Percentiles rank a stretch among this genome's conserved stretches.
phyloP scores from a whole-genome alignment of 805 yeast species.

The Danielozyma ontarioensis region DNA sequence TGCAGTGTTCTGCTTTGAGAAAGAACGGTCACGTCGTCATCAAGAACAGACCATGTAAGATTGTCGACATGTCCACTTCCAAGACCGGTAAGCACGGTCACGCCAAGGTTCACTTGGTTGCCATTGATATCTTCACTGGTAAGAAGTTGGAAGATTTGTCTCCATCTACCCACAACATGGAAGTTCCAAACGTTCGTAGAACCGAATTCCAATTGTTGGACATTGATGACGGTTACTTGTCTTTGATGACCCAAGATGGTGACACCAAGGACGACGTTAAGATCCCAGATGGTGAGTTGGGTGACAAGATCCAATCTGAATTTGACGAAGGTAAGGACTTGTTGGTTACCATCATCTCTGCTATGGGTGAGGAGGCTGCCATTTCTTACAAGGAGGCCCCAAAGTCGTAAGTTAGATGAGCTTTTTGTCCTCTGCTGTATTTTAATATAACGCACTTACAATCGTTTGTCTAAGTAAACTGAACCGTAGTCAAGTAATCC shows the following conservation, averaged over 20 bases:
- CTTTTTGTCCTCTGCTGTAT: neutral
- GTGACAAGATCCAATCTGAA: slow-evolving; percentile 86
- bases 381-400: slow-evolving; percentile 99
- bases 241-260: slow-evolving; percentile 95
- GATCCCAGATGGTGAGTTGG: slow-evolving; percentile 97
- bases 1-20: slow-evolving; percentile 99
- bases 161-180: slow-evolving; percentile 99
- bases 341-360: slow-evolving; percentile 91
- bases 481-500: no score
- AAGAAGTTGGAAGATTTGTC: slow-evolving; percentile 99
- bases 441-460: neutral
- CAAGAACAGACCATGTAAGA: slow-evolving; percentile 99
- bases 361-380: slow-evolving; percentile 99
- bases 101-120: slow-evolving; percentile 99
- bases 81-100: slow-evolving; percentile 99
- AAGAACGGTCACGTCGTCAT: slow-evolving; percentile 99
- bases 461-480: no score
- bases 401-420: slow-evolving; percentile 36
- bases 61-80: slow-evolving; percentile 99
- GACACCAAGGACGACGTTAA: slow-evolving; percentile 99
- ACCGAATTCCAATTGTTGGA: slow-evolving; percentile 95
- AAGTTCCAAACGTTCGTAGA: slow-evolving; percentile 96
- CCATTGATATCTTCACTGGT: slow-evolving; percentile 97
- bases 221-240: slow-evolving; percentile 97
- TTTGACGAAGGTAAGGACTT: slow-evolving; percentile 98